phyloP scores from a whole-genome alignment of 495 filamentous ascomycete genomes.

The Chaetomium fimeti region DNA sequence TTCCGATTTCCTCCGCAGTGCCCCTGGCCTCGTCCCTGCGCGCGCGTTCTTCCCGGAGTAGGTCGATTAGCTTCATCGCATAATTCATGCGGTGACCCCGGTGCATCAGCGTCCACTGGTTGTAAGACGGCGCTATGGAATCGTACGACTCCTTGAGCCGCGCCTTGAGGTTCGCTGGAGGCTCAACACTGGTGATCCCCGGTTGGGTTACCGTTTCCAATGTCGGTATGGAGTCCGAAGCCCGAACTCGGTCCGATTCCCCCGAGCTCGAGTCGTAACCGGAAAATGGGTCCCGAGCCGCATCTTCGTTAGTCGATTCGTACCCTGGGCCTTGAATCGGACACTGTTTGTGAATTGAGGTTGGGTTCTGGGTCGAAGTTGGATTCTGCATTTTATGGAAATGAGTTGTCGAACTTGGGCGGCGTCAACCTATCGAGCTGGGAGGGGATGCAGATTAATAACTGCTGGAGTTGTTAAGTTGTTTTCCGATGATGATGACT shows the following conservation, averaged over 20 bases:
- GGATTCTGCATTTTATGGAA: neutral
- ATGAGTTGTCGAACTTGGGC: neutral
- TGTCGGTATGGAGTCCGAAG: neutral
- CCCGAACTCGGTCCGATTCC: too few species aligned
- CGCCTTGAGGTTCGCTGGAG: conserved; percentile 31
- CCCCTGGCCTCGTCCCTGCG: neutral
- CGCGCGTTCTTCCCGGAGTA: conserved; percentile 11
- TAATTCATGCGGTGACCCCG: conserved; percentile 26
- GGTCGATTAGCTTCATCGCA: conserved; percentile 28
- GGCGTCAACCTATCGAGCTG: neutral
- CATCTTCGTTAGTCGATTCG: too few species aligned
- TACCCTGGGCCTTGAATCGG: too few species aligned
- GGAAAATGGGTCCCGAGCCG: neutral
- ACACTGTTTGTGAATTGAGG: too few species aligned
- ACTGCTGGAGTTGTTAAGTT: neutral
- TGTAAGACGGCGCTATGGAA: conserved; percentile 35
- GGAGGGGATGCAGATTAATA: neutral
- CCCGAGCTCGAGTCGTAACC: neutral
- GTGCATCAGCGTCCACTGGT: conserved; percentile 32
- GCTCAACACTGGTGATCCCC: neutral
- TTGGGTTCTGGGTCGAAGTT: too few species aligned
- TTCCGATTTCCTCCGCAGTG: neutral
- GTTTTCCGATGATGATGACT: neutral
- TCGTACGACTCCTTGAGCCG: conserved; percentile 41
- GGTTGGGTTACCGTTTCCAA: neutral